Evolutionary conservation across 2,329 filamentous ascomycete species (phyloP), one percentile per base, ranked within the genome.

Genomic region (Cordyceps cateniannulata): DNA sequence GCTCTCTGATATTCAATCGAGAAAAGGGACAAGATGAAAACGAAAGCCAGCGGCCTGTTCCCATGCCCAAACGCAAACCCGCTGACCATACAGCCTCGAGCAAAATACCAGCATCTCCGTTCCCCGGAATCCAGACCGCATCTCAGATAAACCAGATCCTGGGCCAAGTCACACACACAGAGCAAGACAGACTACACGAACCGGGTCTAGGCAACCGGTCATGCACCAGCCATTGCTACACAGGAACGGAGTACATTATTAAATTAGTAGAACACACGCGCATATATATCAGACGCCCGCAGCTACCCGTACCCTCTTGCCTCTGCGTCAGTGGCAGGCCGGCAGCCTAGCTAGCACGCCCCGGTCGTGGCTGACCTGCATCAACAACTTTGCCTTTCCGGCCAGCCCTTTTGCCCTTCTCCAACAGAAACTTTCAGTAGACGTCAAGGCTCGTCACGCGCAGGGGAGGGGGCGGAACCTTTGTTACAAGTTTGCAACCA

Each of bases 121-220:
- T 22, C 35, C 47, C 32, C 35, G 32, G 35, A 47, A 25, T 51
- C 50, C 47, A 18, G 27, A n/a, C 56, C 56, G 38, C 25, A 59
- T 59, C 56, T 59, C 35, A 59, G 56, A 59, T 59, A 42, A 38
- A 58, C 47, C 47, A 59, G 56, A 59, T 59, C 56, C 56, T 59
- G 25, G 48, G 38, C 24, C 48, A 20, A 58, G 42, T 40, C 32
- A 40, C 55, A 44, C 54, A 50, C 40, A 47, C 18, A 48, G 7
- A 40, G 9, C 8, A n/a, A n/a, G n/a, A 22, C n/a, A 25, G 8
- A 44, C 20, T 49, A 14, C 12, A 18, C 24, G 32, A 22, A 9
- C 22, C 47, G 32, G 45, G 45, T 20, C 45, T 25, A 45, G 44
- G 38, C 56, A 12, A 40, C 35, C 12, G 25, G 56, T 52, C 56